Evolutionary conservation across 2,329 filamentous ascomycete species (phyloP), one percentile per base, ranked within the genome.

Genomic region (Pyrenophora tritici-repentis): DNA sequence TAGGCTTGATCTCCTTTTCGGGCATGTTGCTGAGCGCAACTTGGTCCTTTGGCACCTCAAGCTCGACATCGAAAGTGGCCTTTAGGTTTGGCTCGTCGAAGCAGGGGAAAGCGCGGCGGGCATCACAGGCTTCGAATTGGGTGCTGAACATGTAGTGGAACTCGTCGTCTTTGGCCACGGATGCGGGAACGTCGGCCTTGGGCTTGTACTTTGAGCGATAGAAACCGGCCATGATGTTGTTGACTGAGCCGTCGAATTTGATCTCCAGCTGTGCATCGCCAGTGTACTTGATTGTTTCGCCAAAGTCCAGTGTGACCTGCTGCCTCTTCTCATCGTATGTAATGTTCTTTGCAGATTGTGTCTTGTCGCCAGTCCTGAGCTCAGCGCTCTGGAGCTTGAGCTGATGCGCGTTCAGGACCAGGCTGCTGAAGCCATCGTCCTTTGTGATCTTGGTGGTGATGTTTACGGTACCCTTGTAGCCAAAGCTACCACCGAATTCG

Each of bases 31-130:
- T 95, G 38, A 97, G 80, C 6, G 91, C 94, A 34, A 91, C 87
- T 74, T 94, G 88, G 61, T 93, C 90, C 39, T 88, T 86, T 13
- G 94, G 93, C 39, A 97, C 83, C 77, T 97, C 93, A 57, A 99
- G 88, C 67, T 91, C 83, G 53, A 99, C 89, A 73, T 97, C 92
- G 69, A 97, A 97, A 2, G 91, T 93, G 9, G 94, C 91, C 78
- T 99, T 99, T 59, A 97, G 83, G 68, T 96, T 96, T 35, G 94
- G 94, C 78, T 99, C 94, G 70, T 99, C 94, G 69, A 97, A 97
- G 78, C 94, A 99, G 40, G 94, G 94, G 77, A 99, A 97, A 7
- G 94, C 93, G 61, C 92, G 84, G 59, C 94, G 88, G 55, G 94
- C 94, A 76, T 99, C 94, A 68, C 91, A 96, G 38, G 92, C 88